Percentiles rank a stretch among this genome's conserved stretches.
Conservation (phyloP, 306 rosid genomes). For the Prosopis cineraria region DNA sequence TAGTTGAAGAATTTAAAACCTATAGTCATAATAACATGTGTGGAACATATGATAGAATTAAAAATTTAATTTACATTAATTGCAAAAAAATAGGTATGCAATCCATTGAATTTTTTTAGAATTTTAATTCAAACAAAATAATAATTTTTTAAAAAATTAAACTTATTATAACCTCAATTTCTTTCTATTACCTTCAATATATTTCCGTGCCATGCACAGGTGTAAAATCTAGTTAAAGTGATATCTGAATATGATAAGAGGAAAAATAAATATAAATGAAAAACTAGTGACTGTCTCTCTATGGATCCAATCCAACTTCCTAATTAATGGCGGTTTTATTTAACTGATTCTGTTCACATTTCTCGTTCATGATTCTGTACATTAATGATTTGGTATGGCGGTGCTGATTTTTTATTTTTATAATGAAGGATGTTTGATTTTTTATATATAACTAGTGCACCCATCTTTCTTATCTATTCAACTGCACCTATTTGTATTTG, state of each 20-base stretch:
- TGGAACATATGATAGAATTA: too few relatives aligned
- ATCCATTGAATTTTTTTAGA: too few relatives aligned
- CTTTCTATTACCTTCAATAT: too few relatives aligned
- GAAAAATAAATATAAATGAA: constrained; percentile 8
- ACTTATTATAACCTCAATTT: too few relatives aligned
- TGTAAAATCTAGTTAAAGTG: too few relatives aligned
- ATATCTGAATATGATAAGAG: neutral
- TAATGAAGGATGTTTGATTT: neutral
- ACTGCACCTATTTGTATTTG: neutral
- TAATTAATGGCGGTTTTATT: neutral
- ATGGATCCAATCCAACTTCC: neutral
- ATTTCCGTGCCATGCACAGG: too few relatives aligned
- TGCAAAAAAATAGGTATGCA: too few relatives aligned
- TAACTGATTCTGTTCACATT: neutral
- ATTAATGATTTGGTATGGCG: neutral
- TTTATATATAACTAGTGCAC: neutral
- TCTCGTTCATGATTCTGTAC: neutral
- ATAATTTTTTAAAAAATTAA: too few relatives aligned
- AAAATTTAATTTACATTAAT: too few relatives aligned
- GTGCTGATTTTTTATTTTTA: neutral
- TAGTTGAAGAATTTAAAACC: too few relatives aligned
- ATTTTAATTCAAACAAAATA: too few relatives aligned
- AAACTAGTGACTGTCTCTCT: neutral
- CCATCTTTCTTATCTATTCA: constrained; percentile 7
- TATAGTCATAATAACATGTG: too few relatives aligned